These are phyloP conservation scores for Williopsis jadinii DNA, from an alignment of 1,139 yeast species.

Conservation along the genomic window DNA sequence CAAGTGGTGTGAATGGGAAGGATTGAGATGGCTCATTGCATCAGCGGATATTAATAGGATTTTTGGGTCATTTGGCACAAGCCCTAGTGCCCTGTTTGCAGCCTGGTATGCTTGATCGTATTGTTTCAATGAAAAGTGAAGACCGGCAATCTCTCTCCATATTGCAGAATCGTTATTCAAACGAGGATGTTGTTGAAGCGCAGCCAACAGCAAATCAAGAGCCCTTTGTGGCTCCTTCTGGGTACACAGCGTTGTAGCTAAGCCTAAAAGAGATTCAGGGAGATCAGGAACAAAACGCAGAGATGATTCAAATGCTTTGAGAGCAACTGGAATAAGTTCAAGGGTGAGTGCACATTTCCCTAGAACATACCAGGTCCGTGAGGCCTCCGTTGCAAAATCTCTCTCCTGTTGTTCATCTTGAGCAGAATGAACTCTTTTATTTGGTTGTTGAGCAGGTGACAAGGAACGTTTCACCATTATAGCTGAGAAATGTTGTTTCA, in stretches of 20 bases:
- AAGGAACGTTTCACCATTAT: slow-evolving; percentile 15
- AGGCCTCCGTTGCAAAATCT: slow-evolving; percentile 8
- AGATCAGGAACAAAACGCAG: slow-evolving; percentile 38
- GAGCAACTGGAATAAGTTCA: slow-evolving; percentile 35
- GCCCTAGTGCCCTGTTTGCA: slow-evolving; percentile 38
- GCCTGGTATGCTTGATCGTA: slow-evolving; percentile 47
- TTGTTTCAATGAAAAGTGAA: slow-evolving; percentile 40
- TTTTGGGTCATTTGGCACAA: slow-evolving; percentile 36
- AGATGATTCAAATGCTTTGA: slow-evolving; percentile 41
- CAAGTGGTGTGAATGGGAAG: slow-evolving; percentile 39
- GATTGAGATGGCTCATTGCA: slow-evolving; percentile 33
- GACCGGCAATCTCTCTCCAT: slow-evolving; percentile 43
- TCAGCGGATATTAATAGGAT: slow-evolving; percentile 44
- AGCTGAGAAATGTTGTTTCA: too few species aligned
- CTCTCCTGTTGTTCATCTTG: slow-evolving; percentile 1
- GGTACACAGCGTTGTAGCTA: slow-evolving; percentile 34
- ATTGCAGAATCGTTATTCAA: slow-evolving; percentile 31
- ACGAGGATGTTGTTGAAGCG: slow-evolving; percentile 31
- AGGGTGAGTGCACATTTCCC: slow-evolving; percentile 44
- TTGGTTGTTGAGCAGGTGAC: slow-evolving; percentile 4
- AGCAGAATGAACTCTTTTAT: slow-evolving; percentile 11
- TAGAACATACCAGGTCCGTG: slow-evolving; percentile 40
- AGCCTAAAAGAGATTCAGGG: slow-evolving; percentile 36
- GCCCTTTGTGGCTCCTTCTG: slow-evolving; percentile 30
- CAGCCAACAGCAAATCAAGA: slow-evolving; percentile 35